Evolutionary conservation across 2,329 filamentous ascomycete genomes (phyloP).

Genomic region (Fusarium lateritium): DNA sequence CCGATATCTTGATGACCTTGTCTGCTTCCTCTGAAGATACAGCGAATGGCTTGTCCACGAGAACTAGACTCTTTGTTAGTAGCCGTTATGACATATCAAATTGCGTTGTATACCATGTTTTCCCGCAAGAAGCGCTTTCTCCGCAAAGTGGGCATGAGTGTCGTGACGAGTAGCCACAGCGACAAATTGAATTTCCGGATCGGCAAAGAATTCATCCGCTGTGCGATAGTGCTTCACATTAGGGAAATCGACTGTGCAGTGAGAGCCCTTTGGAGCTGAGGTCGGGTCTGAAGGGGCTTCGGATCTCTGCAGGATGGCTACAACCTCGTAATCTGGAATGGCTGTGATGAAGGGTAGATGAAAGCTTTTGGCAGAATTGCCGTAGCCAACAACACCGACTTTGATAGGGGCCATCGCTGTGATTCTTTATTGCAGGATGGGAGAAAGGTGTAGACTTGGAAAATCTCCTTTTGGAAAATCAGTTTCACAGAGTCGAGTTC

Average conservation of each 20-base stretch:
- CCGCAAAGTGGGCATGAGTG: slow-evolving; percentile 39
- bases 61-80: slow-evolving; percentile 16
- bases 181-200: slow-evolving; percentile 71
- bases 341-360: slow-evolving; percentile 66
- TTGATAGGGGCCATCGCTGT: slow-evolving; percentile 57
- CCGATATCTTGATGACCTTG: slow-evolving; percentile 32
- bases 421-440: not conserved
- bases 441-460: too few relatives aligned
- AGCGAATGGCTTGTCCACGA: slow-evolving; percentile 47
- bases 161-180: slow-evolving; percentile 59
- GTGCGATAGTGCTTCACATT: slow-evolving; percentile 69
- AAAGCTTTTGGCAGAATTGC: slow-evolving; percentile 63
- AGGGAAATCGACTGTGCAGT: slow-evolving; percentile 65
- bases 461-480: too few relatives aligned
- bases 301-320: slow-evolving; percentile 65
- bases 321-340: slow-evolving; percentile 61
- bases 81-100: fast-evolving
- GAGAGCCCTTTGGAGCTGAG: slow-evolving; percentile 49
- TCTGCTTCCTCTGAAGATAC: slow-evolving; percentile 38
- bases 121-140: slow-evolving; percentile 32
- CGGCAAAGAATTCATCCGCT: slow-evolving; percentile 71
- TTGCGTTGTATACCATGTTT: slow-evolving; percentile 34
- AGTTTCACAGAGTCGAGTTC: too few relatives aligned
- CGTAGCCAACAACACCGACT: slow-evolving; percentile 66
- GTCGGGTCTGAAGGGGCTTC: slow-evolving; percentile 53